phyloP scores from a whole-genome alignment of 192 early-diverging fungal species.

The Linnemannia elongata region DNA sequence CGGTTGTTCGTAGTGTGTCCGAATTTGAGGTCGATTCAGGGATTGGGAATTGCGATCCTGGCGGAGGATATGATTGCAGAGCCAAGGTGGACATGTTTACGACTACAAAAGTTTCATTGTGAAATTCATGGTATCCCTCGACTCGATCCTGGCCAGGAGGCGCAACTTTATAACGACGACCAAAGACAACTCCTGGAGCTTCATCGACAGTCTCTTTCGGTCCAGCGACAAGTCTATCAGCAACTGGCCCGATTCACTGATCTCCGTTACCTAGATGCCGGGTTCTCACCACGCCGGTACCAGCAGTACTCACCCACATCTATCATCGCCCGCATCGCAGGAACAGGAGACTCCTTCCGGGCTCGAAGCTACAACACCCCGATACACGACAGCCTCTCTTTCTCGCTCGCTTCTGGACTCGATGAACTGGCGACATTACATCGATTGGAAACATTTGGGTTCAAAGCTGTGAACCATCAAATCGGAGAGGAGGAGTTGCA shows the following conservation, averaged over 20 bases:
- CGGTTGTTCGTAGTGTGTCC: not conserved
- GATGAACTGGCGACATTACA: not conserved
- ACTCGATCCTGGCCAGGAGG: not conserved
- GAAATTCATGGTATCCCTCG: slow-evolving; percentile 4
- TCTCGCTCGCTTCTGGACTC: not conserved
- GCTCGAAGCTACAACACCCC: not conserved
- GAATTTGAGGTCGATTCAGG: not conserved
- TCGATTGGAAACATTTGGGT: not conserved
- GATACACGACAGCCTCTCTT: not conserved
- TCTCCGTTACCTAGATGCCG: not conserved
- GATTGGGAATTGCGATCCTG: not conserved
- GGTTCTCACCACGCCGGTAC: not conserved
- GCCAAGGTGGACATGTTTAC: not conserved
- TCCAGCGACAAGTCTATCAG: not conserved
- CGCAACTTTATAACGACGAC: not conserved
- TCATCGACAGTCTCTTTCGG: not conserved
- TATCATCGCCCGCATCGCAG: not conserved
- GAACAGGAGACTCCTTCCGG: not conserved
- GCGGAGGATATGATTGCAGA: not conserved
- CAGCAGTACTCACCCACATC: not conserved
- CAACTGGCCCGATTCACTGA: not conserved
- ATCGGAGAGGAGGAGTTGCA: not conserved
- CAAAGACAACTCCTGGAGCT: not conserved
- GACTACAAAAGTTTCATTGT: not conserved
- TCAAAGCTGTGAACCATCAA: slow-evolving; percentile 6